Evolutionary conservation across 2,329 filamentous ascomycete genomes (phyloP).

Genomic region (Huntiella abstrusa): DNA sequence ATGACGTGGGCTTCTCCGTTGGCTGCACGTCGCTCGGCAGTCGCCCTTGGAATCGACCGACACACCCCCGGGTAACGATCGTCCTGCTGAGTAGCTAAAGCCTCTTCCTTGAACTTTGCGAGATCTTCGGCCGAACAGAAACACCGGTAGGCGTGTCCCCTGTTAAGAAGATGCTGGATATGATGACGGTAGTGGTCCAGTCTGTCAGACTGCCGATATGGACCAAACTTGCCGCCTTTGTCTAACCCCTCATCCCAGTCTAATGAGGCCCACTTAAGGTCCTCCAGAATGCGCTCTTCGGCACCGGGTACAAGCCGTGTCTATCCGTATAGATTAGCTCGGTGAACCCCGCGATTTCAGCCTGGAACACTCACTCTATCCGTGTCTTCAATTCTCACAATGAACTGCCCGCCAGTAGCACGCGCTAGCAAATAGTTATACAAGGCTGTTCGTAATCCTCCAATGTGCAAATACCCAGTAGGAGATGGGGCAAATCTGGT

Average conservation of each 20-base stretch:
- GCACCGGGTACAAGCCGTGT: constrained; percentile 66
- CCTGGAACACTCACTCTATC: constrained; percentile 46
- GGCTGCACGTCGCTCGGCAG: constrained; percentile 52
- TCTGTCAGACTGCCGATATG: constrained; percentile 59
- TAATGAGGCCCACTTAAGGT: constrained; percentile 75
- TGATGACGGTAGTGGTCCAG: constrained; percentile 54
- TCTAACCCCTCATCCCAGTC: constrained; percentile 91
- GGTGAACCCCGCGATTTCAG: constrained; percentile 4
- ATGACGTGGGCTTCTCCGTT: constrained; percentile 57
- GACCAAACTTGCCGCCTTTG: constrained; percentile 61
- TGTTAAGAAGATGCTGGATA: constrained; percentile 46
- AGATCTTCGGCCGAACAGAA: constrained; percentile 68
- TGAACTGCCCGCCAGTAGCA: constrained; percentile 72
- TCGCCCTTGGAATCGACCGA: constrained; percentile 40
- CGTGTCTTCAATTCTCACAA: constrained; percentile 86
- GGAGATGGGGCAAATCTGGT: constrained; percentile 87
- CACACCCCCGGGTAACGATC: constrained; percentile 47
- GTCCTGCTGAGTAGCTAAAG: constrained; percentile 30
- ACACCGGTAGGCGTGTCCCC: constrained; percentile 71
- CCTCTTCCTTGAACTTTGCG: constrained; percentile 43
- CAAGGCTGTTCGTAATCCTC: constrained; percentile 79
- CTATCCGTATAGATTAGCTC: constrained; percentile 23
- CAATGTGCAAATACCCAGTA: constrained; percentile 82
- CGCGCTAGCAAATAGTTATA: constrained; percentile 89
- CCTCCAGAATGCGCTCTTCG: constrained; percentile 56